Conservation (phyloP, 2,329 filamentous ascomycete genomes). For the Colletotrichum sp. region DNA sequence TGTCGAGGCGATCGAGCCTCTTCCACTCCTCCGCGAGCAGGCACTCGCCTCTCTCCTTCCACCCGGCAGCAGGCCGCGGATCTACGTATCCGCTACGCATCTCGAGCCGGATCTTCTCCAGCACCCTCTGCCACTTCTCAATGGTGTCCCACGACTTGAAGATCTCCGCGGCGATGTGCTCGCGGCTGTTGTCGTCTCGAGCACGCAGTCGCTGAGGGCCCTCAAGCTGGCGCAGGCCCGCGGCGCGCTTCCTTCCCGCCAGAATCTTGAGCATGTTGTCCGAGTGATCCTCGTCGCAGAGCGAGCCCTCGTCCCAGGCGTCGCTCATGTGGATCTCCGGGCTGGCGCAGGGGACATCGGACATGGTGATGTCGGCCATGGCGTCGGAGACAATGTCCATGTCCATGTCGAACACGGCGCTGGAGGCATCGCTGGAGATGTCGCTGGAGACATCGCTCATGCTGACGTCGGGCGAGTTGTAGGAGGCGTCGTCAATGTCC, state of each 20-base stretch:
- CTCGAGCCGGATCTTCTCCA: not conserved
- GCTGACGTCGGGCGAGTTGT: not conserved
- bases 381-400: not conserved
- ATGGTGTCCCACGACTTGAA: not conserved
- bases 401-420: not conserved
- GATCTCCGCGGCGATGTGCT: not conserved
- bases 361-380: not conserved
- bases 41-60: not conserved
- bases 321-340: not conserved
- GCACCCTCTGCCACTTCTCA: not conserved
- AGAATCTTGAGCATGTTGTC: not conserved
- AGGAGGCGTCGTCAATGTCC: not conserved
- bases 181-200: not conserved
- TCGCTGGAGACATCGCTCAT: not conserved
- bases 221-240: not conserved
- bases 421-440: not conserved
- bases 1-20: not conserved
- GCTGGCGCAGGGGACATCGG: not conserved
- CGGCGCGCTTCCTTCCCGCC: not conserved
- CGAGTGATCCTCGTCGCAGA: not conserved
- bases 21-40: not conserved
- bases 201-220: fast-evolving
- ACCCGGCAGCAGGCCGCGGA: fast-evolving
- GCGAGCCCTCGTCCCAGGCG: not conserved
- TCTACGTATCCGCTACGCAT: not conserved